A percentile compares a stretch with the other conserved stretches of the same genome.
Conservation (phyloP, 345 rosid species). For the Eucalyptus regnans region DNA sequence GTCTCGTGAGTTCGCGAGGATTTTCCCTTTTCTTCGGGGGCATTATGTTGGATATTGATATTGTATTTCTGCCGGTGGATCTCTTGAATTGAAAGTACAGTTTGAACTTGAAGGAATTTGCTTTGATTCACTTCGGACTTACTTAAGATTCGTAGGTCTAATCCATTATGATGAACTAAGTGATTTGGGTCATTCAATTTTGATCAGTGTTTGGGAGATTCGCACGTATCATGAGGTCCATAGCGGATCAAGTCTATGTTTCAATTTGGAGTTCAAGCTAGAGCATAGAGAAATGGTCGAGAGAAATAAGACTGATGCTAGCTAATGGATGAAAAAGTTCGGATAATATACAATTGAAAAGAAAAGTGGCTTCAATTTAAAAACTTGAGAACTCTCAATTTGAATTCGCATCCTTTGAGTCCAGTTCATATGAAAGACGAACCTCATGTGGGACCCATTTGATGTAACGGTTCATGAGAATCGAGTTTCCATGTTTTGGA, state of each 20-base stretch:
- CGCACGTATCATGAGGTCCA: background rate
- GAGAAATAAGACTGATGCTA: background rate
- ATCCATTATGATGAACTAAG: background rate
- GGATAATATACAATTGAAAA: background rate
- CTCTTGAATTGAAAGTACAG: background rate
- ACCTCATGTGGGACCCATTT: background rate
- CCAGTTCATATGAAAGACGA: background rate
- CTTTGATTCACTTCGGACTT: rapidly evolving
- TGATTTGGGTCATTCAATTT: background rate
- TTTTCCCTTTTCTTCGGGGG: background rate
- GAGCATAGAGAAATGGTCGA: rapidly evolving
- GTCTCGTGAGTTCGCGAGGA: background rate
- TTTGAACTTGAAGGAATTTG: background rate
- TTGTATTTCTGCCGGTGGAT: rapidly evolving
- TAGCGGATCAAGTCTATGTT: rapidly evolving
- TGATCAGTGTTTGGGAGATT: background rate
- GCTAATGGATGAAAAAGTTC: background rate
- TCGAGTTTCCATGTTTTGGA: too few species aligned
- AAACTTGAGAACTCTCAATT: background rate
- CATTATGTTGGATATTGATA: background rate
- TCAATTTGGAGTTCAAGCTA: background rate
- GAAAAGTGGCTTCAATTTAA: too few species aligned
- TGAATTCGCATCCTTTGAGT: background rate
- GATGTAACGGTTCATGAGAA: too few species aligned
- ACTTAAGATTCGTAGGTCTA: background rate